Percentiles rank a stretch among this genome's conserved stretches.
These are phyloP conservation scores for Alloteropsis semialata DNA, from an alignment of 176 grass and related monocot species.

Conservation along the genomic window DNA sequence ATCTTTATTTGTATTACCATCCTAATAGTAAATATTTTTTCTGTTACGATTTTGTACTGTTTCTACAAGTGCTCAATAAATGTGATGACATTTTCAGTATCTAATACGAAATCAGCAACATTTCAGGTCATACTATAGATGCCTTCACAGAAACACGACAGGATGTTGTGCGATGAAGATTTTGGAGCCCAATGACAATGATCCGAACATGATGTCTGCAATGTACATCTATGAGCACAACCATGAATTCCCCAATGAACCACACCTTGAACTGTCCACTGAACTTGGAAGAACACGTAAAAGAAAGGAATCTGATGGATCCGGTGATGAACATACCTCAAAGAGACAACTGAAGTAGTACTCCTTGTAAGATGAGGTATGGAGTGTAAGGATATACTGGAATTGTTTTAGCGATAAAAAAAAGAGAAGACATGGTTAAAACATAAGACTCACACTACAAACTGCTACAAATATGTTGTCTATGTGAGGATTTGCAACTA, in stretches of 20 bases:
- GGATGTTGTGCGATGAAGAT: conserved; percentile 14
- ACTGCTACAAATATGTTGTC: too few species aligned
- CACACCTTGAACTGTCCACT: background rate
- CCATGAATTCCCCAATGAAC: background rate
- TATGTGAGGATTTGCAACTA: too few species aligned
- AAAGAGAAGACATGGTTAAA: too few species aligned
- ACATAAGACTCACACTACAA: too few species aligned
- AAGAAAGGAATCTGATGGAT: background rate
- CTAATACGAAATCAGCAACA: background rate
- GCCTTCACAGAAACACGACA: background rate
- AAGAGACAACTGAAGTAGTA: background rate
- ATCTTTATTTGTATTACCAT: background rate
- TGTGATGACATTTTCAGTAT: background rate
- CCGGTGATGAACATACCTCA: background rate
- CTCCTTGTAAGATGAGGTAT: too few species aligned
- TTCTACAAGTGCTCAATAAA: background rate
- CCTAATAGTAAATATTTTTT: background rate
- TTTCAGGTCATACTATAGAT: background rate
- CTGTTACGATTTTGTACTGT: background rate
- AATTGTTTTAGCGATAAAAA: too few species aligned
- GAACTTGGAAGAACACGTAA: background rate
- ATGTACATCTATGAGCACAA: conserved; percentile 15
- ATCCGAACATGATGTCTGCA: background rate
- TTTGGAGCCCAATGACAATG: background rate
- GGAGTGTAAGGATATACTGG: too few species aligned